phyloP scores from a whole-genome alignment of 495 filamentous ascomycete species.

The Tuber brumale region DNA sequence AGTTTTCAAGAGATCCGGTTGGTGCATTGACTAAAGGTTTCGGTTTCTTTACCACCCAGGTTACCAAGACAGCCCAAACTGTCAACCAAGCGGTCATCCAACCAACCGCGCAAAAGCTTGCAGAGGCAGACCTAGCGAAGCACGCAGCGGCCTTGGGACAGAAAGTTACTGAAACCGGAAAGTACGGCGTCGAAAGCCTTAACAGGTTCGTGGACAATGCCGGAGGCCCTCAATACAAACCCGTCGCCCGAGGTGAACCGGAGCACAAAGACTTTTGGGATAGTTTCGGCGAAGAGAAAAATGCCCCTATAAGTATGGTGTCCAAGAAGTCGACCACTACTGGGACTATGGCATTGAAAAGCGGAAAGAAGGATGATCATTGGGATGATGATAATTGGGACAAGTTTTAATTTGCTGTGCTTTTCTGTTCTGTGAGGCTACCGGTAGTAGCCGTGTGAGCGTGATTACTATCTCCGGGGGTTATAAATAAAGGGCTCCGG shows the following conservation, averaged over 20 bases:
- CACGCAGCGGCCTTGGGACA: conserved; percentile 61
- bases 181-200: conserved; percentile 71
- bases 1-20: conserved; percentile 85
- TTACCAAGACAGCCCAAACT: conserved; percentile 79
- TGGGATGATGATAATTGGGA: conserved; percentile 44
- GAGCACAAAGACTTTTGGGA: conserved; percentile 92
- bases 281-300: conserved; percentile 50
- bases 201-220: conserved; percentile 59
- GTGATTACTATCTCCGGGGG: neutral
- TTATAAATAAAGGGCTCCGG: neutral
- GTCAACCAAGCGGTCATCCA: conserved; percentile 84
- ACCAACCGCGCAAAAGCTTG: conserved; percentile 79
- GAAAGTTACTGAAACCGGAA: conserved; percentile 61
- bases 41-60: conserved; percentile 82
- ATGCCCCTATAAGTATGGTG: neutral
- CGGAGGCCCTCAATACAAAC: conserved; percentile 20
- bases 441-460: neutral
- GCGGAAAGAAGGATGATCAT: conserved; percentile 32
- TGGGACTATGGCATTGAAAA: conserved; percentile 45
- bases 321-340: conserved; percentile 42
- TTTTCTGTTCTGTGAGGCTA: neutral
- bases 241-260: conserved; percentile 51
- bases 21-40: conserved; percentile 84
- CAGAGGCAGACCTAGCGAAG: conserved; percentile 79
- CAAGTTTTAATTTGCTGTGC: conserved; percentile 11